Evolutionary conservation across 208 protist species (phyloP).

Genomic region (Phytomonas francai): DNA sequence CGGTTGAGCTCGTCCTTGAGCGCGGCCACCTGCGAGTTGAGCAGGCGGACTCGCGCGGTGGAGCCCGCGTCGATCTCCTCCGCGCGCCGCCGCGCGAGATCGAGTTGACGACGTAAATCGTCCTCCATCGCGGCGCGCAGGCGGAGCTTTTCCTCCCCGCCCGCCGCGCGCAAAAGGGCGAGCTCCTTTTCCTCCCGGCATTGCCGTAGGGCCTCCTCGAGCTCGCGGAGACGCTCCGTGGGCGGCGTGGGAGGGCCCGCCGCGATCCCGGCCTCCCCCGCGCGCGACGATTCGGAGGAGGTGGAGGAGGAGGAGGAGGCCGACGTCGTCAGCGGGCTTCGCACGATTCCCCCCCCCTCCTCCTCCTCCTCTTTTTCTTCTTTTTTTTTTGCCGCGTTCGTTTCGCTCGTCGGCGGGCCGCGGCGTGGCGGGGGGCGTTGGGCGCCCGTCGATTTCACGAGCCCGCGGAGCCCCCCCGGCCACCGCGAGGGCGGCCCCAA

Average conservation of each 20-base stretch:
- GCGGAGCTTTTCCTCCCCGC: conserved; percentile 33
- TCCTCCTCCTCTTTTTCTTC: no score
- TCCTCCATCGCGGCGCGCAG: conserved; percentile 38
- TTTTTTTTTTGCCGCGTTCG: no score
- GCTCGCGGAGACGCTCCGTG: background rate
- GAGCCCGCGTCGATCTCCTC: conserved; percentile 18
- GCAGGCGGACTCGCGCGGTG: conserved; percentile 13
- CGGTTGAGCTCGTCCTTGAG: conserved; percentile 75
- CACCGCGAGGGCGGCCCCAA: background rate
- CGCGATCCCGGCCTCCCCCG: no score
- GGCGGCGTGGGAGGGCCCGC: no score
- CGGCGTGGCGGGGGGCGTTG: no score
- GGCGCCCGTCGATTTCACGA: background rate
- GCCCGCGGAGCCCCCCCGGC: background rate
- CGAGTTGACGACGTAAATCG: conserved; percentile 44
- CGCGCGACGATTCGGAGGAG: no score
- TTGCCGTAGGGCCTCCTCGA: conserved; percentile 1
- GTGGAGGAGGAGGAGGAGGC: no score
- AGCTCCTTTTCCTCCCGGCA: conserved; percentile 13
- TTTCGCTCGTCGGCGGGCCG: no score
- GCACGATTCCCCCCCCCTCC: no score
- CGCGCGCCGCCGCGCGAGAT: conserved; percentile 27
- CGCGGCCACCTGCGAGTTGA: conserved; percentile 43
- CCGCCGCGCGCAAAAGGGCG: conserved; percentile 11
- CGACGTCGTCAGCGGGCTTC: no score